phyloP scores from a whole-genome alignment of 345 rosid species.

The Syzygium aqueum region DNA sequence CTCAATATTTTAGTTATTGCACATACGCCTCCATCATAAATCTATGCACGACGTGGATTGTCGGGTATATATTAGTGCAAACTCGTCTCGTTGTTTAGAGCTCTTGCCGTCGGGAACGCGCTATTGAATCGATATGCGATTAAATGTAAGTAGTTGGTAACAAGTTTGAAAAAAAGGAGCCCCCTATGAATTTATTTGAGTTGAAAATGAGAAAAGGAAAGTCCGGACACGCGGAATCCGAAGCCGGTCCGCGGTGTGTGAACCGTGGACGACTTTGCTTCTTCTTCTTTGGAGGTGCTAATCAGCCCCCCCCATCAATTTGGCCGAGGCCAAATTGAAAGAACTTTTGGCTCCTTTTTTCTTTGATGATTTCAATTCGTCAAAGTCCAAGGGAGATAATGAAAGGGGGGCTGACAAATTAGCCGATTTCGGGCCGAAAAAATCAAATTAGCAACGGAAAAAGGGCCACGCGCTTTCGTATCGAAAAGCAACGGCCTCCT shows the following conservation, averaged over 20 bases:
- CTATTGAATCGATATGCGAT: rapidly evolving
- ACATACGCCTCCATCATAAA: not conserved
- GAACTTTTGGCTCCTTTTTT: not conserved
- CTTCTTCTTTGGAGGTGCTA: not conserved
- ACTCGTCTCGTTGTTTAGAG: rapidly evolving
- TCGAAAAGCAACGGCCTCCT: no score
- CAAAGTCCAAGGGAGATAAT: not conserved
- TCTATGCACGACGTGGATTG: rapidly evolving
- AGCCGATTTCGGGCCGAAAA: not conserved
- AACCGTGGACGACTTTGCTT: not conserved
- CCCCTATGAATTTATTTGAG: no score
- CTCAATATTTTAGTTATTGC: not conserved
- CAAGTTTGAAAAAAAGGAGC: no score
- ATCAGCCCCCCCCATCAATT: not conserved
- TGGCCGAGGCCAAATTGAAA: not conserved
- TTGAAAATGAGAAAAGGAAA: not conserved
- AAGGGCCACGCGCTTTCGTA: not conserved
- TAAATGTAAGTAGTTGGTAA: not conserved
- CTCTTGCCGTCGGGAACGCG: rapidly evolving
- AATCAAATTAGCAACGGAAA: not conserved
- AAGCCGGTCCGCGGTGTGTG: not conserved
- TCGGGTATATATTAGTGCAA: rapidly evolving
- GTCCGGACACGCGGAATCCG: not conserved
- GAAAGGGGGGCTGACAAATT: not conserved
- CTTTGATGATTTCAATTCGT: not conserved